These are phyloP conservation scores for Amanita polypyramis DNA, from an alignment of 768 basidiomycete genomes.

Conservation along the genomic window DNA sequence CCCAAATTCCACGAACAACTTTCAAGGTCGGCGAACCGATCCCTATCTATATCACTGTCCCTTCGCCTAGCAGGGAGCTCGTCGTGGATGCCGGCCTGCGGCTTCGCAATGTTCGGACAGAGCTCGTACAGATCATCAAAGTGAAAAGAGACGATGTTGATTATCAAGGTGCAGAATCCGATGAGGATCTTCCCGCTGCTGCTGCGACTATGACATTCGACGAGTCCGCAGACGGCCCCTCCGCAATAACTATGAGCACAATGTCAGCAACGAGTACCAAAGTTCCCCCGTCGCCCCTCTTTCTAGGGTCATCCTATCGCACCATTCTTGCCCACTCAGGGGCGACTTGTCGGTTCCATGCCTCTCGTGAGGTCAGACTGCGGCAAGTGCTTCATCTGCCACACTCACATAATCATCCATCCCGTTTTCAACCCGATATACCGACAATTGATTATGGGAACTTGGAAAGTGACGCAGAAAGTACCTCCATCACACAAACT, in stretches of 20 bases:
- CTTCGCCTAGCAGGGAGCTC: conserved; percentile 58
- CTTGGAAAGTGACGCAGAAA: conserved; percentile 50
- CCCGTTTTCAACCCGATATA: conserved; percentile 33
- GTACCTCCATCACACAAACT: conserved; percentile 67
- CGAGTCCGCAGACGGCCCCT: conserved; percentile 6
- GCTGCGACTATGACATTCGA: conserved; percentile 11
- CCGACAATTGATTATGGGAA: conserved; percentile 32
- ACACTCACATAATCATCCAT: conserved; percentile 37
- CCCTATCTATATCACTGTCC: conserved; percentile 72
- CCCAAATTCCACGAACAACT: conserved; percentile 61
- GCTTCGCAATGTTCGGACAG: conserved; percentile 71
- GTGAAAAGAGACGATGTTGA: conserved; percentile 37
- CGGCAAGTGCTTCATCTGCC: conserved; percentile 74
- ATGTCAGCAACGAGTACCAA: conserved; percentile 23
- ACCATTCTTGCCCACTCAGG: conserved; percentile 75
- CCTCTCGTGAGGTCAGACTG: conserved; percentile 58
- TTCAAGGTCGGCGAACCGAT: conserved; percentile 68
- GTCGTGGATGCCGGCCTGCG: conserved; percentile 63
- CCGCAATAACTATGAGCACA: conserved; percentile 11
- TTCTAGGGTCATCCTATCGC: conserved; percentile 32
- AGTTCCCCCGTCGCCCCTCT: conserved; percentile 26
- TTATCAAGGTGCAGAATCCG: conserved; percentile 24
- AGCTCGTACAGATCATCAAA: conserved; percentile 60
- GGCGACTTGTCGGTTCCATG: conserved; percentile 86
- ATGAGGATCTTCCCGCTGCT: conserved; percentile 17